Percentiles rank a stretch among this genome's conserved stretches.
Conservation (phyloP, 305 asterid genomes). For the Ajuga reptans region DNA sequence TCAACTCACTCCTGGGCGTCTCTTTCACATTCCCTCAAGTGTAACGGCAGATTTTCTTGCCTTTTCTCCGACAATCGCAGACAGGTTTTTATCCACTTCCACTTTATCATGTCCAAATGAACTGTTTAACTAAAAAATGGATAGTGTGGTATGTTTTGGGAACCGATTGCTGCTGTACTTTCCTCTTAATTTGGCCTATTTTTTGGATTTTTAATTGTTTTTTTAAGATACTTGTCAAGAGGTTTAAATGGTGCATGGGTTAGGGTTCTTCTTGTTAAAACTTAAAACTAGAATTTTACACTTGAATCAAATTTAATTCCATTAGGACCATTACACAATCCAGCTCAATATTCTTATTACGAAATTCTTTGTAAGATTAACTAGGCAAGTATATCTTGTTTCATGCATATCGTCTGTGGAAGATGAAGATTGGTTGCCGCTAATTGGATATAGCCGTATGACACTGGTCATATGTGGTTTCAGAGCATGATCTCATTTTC, state of each 20-base stretch:
- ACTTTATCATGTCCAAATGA: background rate
- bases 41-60: conserved; percentile 53
- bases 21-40: conserved; percentile 32
- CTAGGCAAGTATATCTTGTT: too few species aligned
- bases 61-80: conserved; percentile 62
- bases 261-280: conserved; percentile 1
- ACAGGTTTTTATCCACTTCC: conserved; percentile 39
- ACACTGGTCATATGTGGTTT: background rate
- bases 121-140: background rate
- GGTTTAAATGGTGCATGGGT: background rate
- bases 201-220: background rate
- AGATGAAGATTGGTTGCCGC: background rate
- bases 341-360: background rate
- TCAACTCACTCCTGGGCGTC: conserved; percentile 36
- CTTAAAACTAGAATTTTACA: background rate
- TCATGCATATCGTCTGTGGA: too few species aligned
- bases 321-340: background rate
- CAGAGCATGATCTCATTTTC: too few species aligned
- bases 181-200: background rate
- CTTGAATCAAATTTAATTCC: background rate
- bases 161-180: background rate
- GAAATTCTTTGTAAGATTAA: background rate
- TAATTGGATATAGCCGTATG: background rate
- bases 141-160: background rate
- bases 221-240: too few species aligned